These are phyloP conservation scores for Geotrichum aggregatum DNA, from an alignment of 1,139 yeast genomes.

Conservation along the genomic window DNA sequence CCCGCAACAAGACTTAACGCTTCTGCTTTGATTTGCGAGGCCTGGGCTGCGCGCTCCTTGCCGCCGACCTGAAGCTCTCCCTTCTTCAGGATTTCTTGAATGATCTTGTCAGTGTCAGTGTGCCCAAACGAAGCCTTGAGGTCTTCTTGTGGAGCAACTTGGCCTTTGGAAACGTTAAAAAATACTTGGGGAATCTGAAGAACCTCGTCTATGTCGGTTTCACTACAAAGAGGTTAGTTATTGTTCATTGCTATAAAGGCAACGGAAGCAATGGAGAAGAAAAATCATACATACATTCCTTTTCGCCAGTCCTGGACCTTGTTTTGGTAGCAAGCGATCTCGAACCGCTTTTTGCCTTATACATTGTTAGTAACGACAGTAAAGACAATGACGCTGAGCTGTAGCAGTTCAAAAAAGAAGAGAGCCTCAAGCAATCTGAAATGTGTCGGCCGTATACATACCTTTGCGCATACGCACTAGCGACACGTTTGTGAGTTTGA, in stretches of 20 bases:
- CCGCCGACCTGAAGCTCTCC: slow-evolving; percentile 95
- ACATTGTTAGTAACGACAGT: too few species aligned
- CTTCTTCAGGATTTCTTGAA: slow-evolving; percentile 73
- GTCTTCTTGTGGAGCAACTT: slow-evolving; percentile 86
- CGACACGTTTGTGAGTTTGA: slow-evolving; percentile 88
- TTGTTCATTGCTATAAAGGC: too few species aligned
- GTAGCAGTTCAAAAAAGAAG: too few species aligned
- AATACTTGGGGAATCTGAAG: slow-evolving; percentile 94
- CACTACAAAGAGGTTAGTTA: slow-evolving; percentile 40
- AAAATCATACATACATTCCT: slow-evolving; percentile 50
- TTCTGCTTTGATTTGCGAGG: slow-evolving; percentile 75
- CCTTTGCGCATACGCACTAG: slow-evolving; percentile 87
- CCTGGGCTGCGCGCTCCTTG: slow-evolving; percentile 78
- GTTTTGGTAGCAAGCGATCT: slow-evolving; percentile 93
- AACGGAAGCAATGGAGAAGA: background rate
- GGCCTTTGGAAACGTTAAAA: slow-evolving; percentile 89
- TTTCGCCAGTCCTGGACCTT: slow-evolving; percentile 94
- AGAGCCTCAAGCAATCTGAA: background rate
- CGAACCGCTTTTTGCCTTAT: slow-evolving; percentile 68
- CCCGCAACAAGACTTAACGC: slow-evolving; percentile 79
- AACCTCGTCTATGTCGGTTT: slow-evolving; percentile 92
- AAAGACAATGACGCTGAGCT: slow-evolving; percentile 8
- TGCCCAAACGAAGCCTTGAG: slow-evolving; percentile 69
- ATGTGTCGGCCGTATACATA: slow-evolving; percentile 7
- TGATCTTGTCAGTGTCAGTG: slow-evolving; percentile 67